phyloP scores from a whole-genome alignment of 73 alveolate genomes.

The Loxodes magnus region DNA sequence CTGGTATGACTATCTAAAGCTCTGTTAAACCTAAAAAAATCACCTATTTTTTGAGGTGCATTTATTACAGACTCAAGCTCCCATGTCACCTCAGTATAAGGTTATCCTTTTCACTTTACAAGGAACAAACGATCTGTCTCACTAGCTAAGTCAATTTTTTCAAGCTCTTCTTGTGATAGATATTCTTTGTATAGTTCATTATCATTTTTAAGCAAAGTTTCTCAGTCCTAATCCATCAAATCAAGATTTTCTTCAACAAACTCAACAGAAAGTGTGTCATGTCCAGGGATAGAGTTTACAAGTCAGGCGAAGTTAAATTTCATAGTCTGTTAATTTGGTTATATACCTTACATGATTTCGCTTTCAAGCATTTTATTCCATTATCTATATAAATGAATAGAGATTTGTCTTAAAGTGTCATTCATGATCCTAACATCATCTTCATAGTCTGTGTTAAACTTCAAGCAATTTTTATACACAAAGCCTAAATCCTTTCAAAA shows the following conservation, averaged over 20 bases:
- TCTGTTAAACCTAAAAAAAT: slow-evolving; percentile 41
- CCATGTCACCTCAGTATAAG: slow-evolving; percentile 62
- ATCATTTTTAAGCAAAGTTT: slow-evolving; percentile 4
- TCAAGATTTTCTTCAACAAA: neutral
- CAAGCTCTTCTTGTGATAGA: slow-evolving; percentile 29
- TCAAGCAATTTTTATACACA: slow-evolving; percentile 61
- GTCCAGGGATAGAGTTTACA: neutral
- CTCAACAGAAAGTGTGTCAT: slow-evolving; percentile 16
- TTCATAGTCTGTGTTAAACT: slow-evolving; percentile 29
- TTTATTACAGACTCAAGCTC: slow-evolving; percentile 48
- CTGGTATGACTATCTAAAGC: slow-evolving; percentile 37
- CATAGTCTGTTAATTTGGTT: too few species aligned
- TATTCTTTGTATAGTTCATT: neutral
- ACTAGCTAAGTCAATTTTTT: neutral
- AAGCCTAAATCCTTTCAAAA: slow-evolving; percentile 77
- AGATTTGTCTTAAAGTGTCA: slow-evolving; percentile 58
- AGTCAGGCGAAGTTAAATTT: too few species aligned
- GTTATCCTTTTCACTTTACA: slow-evolving; percentile 59
- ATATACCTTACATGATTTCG: too few species aligned
- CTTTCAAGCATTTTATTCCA: too few species aligned
- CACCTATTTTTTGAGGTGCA: slow-evolving; percentile 31
- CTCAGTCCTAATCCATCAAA: neutral
- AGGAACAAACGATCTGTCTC: slow-evolving; percentile 42
- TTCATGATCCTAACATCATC: slow-evolving; percentile 37
- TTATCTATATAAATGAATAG: slow-evolving; percentile 35